A percentile compares a stretch with the other conserved stretches of the same genome.
These are phyloP conservation scores for Stylonectria norvegica DNA, from an alignment of 2,329 filamentous ascomycete genomes.

Conservation along the genomic window DNA sequence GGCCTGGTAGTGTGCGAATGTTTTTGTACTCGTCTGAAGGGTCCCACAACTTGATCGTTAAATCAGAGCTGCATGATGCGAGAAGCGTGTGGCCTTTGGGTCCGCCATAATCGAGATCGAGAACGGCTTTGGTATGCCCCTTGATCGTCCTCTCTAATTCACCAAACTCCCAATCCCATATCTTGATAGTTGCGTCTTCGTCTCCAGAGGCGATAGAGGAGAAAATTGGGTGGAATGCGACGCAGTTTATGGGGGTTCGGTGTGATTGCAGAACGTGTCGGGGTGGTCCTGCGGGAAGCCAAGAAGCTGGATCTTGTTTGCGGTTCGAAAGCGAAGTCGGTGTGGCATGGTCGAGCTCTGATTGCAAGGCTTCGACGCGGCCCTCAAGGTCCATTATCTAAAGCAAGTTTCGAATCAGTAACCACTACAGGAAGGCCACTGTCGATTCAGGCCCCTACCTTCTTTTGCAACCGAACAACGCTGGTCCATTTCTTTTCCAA, in stretches of 20 bases:
- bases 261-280: conserved; percentile 82
- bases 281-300: conserved; percentile 81
- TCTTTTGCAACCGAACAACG: conserved; percentile 90
- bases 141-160: conserved; percentile 89
- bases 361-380: conserved; percentile 67
- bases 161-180: conserved; percentile 95
- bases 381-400: conserved; percentile 93
- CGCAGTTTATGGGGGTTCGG: conserved; percentile 74
- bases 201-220: conserved; percentile 86
- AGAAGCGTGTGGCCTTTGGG: conserved; percentile 56
- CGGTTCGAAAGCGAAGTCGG: conserved; percentile 70
- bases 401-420: background rate
- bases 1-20: conserved; percentile 83
- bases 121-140: conserved; percentile 82
- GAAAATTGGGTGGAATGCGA: conserved; percentile 91
- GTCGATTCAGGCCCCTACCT: conserved; percentile 64
- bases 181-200: conserved; percentile 91
- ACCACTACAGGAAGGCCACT: too few species aligned
- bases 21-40: conserved; percentile 92
- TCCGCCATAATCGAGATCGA: conserved; percentile 88
- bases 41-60: conserved; percentile 95
- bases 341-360: conserved; percentile 80
- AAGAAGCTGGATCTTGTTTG: conserved; percentile 79
- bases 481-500: conserved; percentile 99
- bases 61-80: conserved; percentile 75